Percentiles rank a stretch among this genome's conserved stretches.
These are phyloP conservation scores for Ogataea siamensis DNA, from an alignment of 805 yeast genomes.

Conservation along the genomic window DNA sequence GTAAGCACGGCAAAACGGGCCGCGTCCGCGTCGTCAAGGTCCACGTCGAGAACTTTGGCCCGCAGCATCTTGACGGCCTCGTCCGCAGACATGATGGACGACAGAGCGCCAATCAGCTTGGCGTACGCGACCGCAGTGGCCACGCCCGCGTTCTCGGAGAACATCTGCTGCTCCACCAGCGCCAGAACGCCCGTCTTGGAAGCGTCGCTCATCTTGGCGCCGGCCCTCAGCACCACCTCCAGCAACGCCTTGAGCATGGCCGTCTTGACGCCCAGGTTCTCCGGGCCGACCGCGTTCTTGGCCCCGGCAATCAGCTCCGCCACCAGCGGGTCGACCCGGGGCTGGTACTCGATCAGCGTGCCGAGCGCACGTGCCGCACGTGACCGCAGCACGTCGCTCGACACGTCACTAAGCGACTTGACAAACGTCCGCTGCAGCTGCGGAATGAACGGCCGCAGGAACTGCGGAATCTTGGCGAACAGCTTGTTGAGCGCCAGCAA, in stretches of 20 bases:
- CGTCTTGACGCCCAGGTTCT: constrained; percentile 67
- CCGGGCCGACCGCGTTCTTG: constrained; percentile 47
- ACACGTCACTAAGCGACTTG: constrained; percentile 78
- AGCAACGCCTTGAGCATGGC: constrained; percentile 83
- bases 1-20: constrained; percentile 67
- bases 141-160: constrained; percentile 34
- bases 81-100: constrained; percentile 60
- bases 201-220: constrained; percentile 68
- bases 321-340: constrained; percentile 90
- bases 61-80: constrained; percentile 62
- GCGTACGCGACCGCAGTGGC: constrained; percentile 79
- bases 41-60: constrained; percentile 53
- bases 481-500: constrained; percentile 77
- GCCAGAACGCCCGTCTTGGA: constrained; percentile 68
- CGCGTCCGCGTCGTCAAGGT: constrained; percentile 38
- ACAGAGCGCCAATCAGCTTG: constrained; percentile 70
- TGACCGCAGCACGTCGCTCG: constrained; percentile 67
- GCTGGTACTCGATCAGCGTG: constrained; percentile 81
- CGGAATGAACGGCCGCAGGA: constrained; percentile 92
- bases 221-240: constrained; percentile 80
- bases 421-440: constrained; percentile 97
- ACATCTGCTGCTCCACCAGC: constrained; percentile 70
- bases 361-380: constrained; percentile 92
- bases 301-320: constrained; percentile 80
- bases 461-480: constrained; percentile 81